Evolutionary conservation across 495 filamentous ascomycete genomes (phyloP).

Genomic region (Lophiostoma macrostomum): DNA sequence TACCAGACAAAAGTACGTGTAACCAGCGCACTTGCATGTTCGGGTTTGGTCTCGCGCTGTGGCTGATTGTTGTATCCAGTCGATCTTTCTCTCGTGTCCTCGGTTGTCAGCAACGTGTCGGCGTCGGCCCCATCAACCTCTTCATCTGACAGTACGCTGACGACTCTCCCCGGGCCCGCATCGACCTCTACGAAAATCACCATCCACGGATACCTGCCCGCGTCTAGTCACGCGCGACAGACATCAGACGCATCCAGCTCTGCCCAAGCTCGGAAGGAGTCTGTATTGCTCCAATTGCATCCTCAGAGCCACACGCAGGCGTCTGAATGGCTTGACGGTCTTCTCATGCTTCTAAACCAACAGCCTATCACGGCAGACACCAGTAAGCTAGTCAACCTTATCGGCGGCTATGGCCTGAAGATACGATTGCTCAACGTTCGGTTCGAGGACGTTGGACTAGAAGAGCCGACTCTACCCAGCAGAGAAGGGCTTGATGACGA

Average conservation of each 20-base stretch:
- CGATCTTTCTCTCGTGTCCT: slow-evolving; percentile 83
- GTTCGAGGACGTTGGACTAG: slow-evolving; percentile 61
- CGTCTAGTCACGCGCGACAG: slow-evolving; percentile 19
- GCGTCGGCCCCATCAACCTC: slow-evolving; percentile 54
- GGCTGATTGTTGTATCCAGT: slow-evolving; percentile 47
- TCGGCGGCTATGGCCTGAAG: slow-evolving; percentile 87
- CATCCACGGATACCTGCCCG: slow-evolving; percentile 67
- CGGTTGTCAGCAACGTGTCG: slow-evolving; percentile 89
- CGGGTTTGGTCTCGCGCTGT: slow-evolving; percentile 6
- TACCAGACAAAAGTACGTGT: slow-evolving; percentile 71
- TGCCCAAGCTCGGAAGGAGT: slow-evolving; percentile 50
- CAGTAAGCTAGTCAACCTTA: slow-evolving; percentile 76
- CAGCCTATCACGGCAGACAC: slow-evolving; percentile 96
- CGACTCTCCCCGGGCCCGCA: slow-evolving; percentile 35
- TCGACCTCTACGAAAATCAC: slow-evolving; percentile 77
- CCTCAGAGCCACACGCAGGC: slow-evolving; percentile 78
- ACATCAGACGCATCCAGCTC: slow-evolving; percentile 37
- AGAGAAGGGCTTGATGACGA: slow-evolving; percentile 64
- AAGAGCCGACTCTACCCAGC: slow-evolving; percentile 49
- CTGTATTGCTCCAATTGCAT: slow-evolving; percentile 72
- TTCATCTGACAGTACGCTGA: slow-evolving; percentile 42
- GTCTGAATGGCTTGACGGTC: slow-evolving; percentile 93
- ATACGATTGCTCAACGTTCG: slow-evolving; percentile 90
- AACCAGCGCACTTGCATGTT: not conserved
- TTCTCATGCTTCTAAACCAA: slow-evolving; percentile 93